Evolutionary conservation across 2,329 filamentous ascomycete species (phyloP).

Genomic region (Aspergillus phoenicis): DNA sequence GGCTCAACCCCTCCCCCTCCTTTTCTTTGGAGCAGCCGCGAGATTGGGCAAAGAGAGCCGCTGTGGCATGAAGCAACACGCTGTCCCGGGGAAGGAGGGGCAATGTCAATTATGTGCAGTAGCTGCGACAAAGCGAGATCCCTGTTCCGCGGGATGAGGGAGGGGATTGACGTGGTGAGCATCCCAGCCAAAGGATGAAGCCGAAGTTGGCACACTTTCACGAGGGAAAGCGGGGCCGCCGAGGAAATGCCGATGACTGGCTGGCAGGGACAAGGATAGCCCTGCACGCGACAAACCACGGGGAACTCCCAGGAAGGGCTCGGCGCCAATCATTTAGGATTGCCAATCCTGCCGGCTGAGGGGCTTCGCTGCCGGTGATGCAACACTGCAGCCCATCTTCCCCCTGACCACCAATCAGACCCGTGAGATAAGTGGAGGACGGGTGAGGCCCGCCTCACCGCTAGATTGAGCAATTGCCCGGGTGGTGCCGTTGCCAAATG

Average conservation of each 20-base stretch:
- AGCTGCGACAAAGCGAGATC: constrained; percentile 11
- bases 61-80: background rate
- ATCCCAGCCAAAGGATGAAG: constrained; percentile 19
- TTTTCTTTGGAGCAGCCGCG: background rate
- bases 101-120: constrained; percentile 7
- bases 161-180: constrained; percentile 24
- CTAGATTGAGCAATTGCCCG: constrained; percentile 19
- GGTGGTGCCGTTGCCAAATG: constrained; percentile 15
- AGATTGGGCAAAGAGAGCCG: background rate
- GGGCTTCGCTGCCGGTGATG: constrained; percentile 13
- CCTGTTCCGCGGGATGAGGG: constrained; percentile 20
- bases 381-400: constrained; percentile 7
- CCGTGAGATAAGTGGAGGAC: background rate
- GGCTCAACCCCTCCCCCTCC: constrained; percentile 6
- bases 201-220: constrained; percentile 17
- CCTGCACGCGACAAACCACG: constrained; percentile 12
- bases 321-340: constrained; percentile 14
- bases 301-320: constrained; percentile 4
- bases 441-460: constrained; percentile 22
- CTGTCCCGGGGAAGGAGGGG: background rate
- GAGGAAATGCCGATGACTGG: constrained; percentile 6
- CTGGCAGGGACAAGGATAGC: constrained; percentile 1
- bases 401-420: constrained; percentile 8
- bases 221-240: constrained; percentile 19
- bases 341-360: constrained; percentile 14